These are phyloP conservation scores for Carnegiea gigantea DNA, from an alignment of 179 eudicot species.

Conservation along the genomic window DNA sequence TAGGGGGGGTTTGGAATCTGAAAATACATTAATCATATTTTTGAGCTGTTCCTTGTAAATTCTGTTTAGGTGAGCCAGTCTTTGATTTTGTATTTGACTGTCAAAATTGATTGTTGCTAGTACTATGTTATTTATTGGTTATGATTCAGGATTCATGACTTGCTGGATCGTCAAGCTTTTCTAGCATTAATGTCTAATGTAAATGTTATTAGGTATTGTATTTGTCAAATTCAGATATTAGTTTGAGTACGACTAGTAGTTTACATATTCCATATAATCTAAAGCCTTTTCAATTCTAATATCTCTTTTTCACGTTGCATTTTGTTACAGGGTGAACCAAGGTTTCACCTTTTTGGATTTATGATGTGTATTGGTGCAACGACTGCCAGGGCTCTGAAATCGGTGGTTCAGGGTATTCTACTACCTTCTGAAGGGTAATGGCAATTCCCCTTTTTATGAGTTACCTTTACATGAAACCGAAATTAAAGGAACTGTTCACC, in stretches of 20 bases:
- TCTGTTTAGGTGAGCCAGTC: no score
- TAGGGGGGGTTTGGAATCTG: not conserved
- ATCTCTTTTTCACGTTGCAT: no score
- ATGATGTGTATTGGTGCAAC: constrained; percentile 22
- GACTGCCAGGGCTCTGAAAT: constrained; percentile 48
- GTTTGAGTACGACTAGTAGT: not conserved
- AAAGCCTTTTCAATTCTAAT: no score
- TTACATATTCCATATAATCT: not conserved
- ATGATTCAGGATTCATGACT: not conserved
- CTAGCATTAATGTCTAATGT: not conserved
- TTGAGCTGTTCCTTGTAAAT: no score
- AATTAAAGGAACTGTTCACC: no score
- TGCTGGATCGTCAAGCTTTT: not conserved
- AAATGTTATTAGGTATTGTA: not conserved
- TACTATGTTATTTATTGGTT: not conserved
- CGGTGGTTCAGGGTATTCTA: constrained; percentile 46
- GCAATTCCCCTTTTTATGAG: no score
- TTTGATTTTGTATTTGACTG: no score
- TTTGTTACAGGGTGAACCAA: no score
- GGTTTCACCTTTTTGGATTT: no score
- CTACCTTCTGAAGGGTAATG: constrained; percentile 41
- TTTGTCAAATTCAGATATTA: not conserved
- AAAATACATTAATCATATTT: not conserved
- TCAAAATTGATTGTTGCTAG: not conserved
- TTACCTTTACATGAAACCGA: no score